phyloP scores from a whole-genome alignment of 805 yeast species.

The Gaillardinia entomophila region DNA sequence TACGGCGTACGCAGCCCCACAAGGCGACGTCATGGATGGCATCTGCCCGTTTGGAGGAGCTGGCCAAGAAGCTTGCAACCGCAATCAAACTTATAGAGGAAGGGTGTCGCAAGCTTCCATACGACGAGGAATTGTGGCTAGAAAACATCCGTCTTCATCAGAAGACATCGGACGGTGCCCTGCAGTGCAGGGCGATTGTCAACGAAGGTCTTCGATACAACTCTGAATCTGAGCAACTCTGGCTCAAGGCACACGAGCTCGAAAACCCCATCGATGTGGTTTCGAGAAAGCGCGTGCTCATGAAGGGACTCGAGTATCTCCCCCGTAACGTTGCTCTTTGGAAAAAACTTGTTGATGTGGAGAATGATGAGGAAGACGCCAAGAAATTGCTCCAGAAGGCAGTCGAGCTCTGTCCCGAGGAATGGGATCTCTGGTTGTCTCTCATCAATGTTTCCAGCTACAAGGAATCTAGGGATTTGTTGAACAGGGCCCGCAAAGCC shows the following conservation, averaged over 20 bases:
- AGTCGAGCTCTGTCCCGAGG: slow-evolving; percentile 58
- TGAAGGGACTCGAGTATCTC: slow-evolving; percentile 63
- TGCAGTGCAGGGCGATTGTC: slow-evolving; percentile 50
- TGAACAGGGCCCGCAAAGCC: slow-evolving; percentile 56
- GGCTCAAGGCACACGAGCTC: slow-evolving; percentile 66
- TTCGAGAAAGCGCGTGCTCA: slow-evolving; percentile 52
- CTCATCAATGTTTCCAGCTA: slow-evolving; percentile 43
- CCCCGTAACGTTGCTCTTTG: slow-evolving; percentile 62
- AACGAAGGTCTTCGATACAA: slow-evolving; percentile 60
- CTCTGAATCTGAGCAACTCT: slow-evolving; percentile 53
- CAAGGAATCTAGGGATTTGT: slow-evolving; percentile 45
- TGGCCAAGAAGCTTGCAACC: slow-evolving; percentile 44
- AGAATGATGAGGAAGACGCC: slow-evolving; percentile 45
- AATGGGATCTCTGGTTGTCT: slow-evolving; percentile 62
- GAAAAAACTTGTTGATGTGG: slow-evolving; percentile 58
- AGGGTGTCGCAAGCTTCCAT: slow-evolving; percentile 68
- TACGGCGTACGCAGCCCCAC: slow-evolving; percentile 66
- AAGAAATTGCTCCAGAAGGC: slow-evolving; percentile 58
- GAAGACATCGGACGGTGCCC: slow-evolving; percentile 31
- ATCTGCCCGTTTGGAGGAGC: slow-evolving; percentile 72
- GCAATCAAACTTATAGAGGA: slow-evolving; percentile 64
- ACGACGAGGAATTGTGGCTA: slow-evolving; percentile 73
- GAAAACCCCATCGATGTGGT: slow-evolving; percentile 46
- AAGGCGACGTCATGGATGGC: slow-evolving; percentile 84
- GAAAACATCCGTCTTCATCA: slow-evolving; percentile 65